Evolutionary conservation across 2,329 filamentous ascomycete species (phyloP), one percentile per base, ranked within the genome.

Genomic region (Purpureocillium lavendulum): DNA sequence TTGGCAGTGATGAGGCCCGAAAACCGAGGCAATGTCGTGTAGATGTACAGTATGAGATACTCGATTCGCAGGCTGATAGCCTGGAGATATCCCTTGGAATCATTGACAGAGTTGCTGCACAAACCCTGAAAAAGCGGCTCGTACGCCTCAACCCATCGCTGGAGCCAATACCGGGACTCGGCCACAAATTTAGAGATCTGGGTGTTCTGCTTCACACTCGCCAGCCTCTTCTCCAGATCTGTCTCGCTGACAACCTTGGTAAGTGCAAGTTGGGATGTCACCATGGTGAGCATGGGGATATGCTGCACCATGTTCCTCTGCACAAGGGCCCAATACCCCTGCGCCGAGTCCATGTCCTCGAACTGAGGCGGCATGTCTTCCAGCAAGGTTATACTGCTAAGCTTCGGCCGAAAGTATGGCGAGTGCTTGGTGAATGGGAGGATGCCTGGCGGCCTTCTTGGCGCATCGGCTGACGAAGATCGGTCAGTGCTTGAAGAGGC

Each of bases 1-100:
- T 55, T 59, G 34, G 64, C 58, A 3, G 52, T 56, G 35, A 56
- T 52, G 36, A 62, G 50, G 35, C 59, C 53, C 4, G 58, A 59
- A 45, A 60, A 67, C 3, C 60, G 58, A 1, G 64, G 57, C 12
- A 66, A 53, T 3, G 57, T 51, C 1, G 60, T 56, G 44, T 66
- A 63, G 14, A 67, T 50, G 45, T 59, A 59, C 4, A 65, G 52
- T 13, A 68, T 50, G n/a, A 67, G 49, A 42, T 65, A 70, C 38
- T 69, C 64, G 26, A 68, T 49, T 3, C 62, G 62, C 7, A 70
- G 46, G 37, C 60, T 66, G 39, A 62, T 57, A n/a, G 60, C 61
- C 10, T 57, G 53, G 4, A 62, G 52, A 34, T 64, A 66, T 0
- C 50, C 36, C 2, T 45, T 42, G 4, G 40, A 38, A 17, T 58